Base-by-base conservation (phyloP, 2,329 filamentous ascomycete genomes). In the Bisporella sp. region DNA sequence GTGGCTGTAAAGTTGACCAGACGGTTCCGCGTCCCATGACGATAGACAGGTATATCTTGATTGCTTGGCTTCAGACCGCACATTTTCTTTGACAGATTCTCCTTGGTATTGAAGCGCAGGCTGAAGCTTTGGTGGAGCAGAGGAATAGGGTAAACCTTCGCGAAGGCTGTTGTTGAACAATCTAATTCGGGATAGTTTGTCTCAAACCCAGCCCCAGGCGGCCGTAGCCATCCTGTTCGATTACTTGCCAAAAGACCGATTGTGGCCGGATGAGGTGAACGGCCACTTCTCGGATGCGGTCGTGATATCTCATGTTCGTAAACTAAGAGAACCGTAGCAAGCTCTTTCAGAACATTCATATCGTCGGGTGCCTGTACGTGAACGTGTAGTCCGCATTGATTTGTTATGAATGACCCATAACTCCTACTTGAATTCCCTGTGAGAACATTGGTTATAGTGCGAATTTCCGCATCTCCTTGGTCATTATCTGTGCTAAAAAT, bases 381-480 rank as follows among this genome's bases (percentile, higher is more conserved):
- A 21, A 62, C 59, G 39, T 61, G 59, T 2, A 62, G 45, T 12
- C 55, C 56, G 31, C 59, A 62, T 29, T 61, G 58, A 40, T 61
- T 61, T 11, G 57, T 62, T 31, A 59, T 56, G 31, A 62, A 62
- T 8, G 53, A 47, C 11, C 51, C 52, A 35, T 54, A 50, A 6
- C 41, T 32, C 28, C 32, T 8, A 48, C 55, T 28, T 46, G 51
- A 12, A 55, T 43, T 6, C 46, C 47, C 7, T 53, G 33, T 9
- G 7, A 58, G 21, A 4, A 59, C 51, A 12, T 54, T 7, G 6
- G 9, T 13, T 32, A 62, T n/a, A 37, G 7, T 37, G 7, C 33
- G n/a, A n/a, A 37, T 37, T n/a, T 37, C 7, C 7, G 7, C n/a
- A n/a, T 37, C 33, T 7, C 33, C 33, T n/a, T 37, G 33, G 33